Percentiles rank a stretch among this genome's conserved stretches.
These are phyloP conservation scores for Zygotorulaspora chibaensis DNA, from an alignment of 805 yeast genomes.

Conservation along the genomic window DNA sequence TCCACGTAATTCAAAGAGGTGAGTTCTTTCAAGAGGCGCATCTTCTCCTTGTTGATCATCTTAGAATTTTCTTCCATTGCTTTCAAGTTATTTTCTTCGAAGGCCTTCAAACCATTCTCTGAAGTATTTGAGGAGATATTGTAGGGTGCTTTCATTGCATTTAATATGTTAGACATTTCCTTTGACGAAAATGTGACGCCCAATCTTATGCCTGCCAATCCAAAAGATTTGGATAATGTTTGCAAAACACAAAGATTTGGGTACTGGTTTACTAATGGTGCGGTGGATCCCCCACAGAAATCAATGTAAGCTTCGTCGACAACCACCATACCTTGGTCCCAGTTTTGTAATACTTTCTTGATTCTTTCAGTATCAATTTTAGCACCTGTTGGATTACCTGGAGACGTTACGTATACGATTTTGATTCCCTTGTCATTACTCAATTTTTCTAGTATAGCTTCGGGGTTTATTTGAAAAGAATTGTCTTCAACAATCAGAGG, in stretches of 20 bases:
- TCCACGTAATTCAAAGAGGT: slow-evolving; percentile 57
- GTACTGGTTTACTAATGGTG: slow-evolving; percentile 74
- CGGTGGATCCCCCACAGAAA: slow-evolving; percentile 70
- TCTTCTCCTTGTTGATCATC: slow-evolving; percentile 53
- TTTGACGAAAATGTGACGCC: slow-evolving; percentile 72
- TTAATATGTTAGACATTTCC: slow-evolving; percentile 61
- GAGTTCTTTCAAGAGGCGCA: slow-evolving; percentile 48
- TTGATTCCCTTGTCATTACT: slow-evolving; percentile 59
- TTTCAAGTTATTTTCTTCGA: slow-evolving; percentile 51
- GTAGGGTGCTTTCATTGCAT: slow-evolving; percentile 94
- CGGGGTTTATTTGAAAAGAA: slow-evolving; percentile 60
- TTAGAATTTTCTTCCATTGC: slow-evolving; percentile 55
- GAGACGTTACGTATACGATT: slow-evolving; percentile 81
- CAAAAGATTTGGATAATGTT: slow-evolving; percentile 91
- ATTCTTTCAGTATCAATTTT: slow-evolving; percentile 49
- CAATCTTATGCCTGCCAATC: slow-evolving; percentile 88
- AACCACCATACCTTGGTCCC: slow-evolving; percentile 74
- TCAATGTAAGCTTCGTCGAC: slow-evolving; percentile 96
- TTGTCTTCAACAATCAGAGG: slow-evolving; percentile 56
- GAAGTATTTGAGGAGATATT: slow-evolving; percentile 83
- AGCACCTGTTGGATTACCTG: slow-evolving; percentile 93
- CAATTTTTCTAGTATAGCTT: slow-evolving; percentile 49
- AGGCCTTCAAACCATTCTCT: slow-evolving; percentile 68
- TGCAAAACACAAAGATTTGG: slow-evolving; percentile 86
- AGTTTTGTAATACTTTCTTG: slow-evolving; percentile 42